Evolutionary conservation across 2,329 filamentous ascomycete genomes (phyloP), one percentile per base, ranked within the genome.

Genomic region (Alternaria brassicae): DNA sequence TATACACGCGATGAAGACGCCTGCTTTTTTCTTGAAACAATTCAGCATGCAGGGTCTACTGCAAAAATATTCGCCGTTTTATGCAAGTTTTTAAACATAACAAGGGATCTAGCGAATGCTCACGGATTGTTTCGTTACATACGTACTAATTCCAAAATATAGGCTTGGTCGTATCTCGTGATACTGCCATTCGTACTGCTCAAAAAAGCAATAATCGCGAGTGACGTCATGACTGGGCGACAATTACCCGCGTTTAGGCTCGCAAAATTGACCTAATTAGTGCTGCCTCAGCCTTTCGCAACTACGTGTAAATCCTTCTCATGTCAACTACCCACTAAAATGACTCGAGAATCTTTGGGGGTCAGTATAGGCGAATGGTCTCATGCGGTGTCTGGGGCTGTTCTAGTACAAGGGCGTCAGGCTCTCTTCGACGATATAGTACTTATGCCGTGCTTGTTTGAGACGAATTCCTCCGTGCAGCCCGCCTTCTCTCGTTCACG

Each of bases 191-290:
- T 39, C 21, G 9, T 34, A 1, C 17, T 8, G 3, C 4, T 21
- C 17, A 0, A 3, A 15, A 6, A 32, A 34, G 44, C 36, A 3
- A 12, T 19, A 19, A 12, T 8, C 19, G 17, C n/a, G n/a, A 19
- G 17, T 34, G 44, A 34, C 12, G 28, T 47, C 28, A 47, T 47
- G 8, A 34, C 13, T 17, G 44, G 19, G 19, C 23, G 37, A 30
- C 17, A 17, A 23, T 32, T 12, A 32, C 28, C 44, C 28, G 44
- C 15, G 17, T 34, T 34, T 34, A 34, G 28, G 37, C 44, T 54
- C 40, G 51, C 40, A 54, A 54, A 40, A 27, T 37, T 17, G 45
- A 19, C 51, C 51, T 8, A 17, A 30, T 53, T 17, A 7, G 50
- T 44, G 25, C 39, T 45, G 6, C 17, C 51, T 47, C 40, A 36